Conservation (phyloP, 2,329 filamentous ascomycete species). For the Mycosphaerella sp. region DNA sequence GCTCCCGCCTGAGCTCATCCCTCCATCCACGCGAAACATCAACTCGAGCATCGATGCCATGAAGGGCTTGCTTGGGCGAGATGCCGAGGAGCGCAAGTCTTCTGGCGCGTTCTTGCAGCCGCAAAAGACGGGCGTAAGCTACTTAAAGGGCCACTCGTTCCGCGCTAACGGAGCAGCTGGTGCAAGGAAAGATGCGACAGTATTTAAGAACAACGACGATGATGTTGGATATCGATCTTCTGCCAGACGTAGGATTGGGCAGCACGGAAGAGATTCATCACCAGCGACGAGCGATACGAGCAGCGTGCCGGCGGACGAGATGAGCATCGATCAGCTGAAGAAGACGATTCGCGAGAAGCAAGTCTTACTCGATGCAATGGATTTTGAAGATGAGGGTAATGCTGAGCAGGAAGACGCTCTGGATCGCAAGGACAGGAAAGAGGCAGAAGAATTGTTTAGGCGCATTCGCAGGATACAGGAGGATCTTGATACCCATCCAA, state of each 20-base stretch:
- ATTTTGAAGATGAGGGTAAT: slow-evolving; percentile 87
- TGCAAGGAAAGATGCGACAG: slow-evolving; percentile 83
- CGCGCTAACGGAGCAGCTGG: slow-evolving; percentile 50
- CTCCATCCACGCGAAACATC: slow-evolving; percentile 88
- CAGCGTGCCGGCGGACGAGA: slow-evolving; percentile 65
- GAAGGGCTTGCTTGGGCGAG: slow-evolving; percentile 80
- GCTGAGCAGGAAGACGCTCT: slow-evolving; percentile 87
- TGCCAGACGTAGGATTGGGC: slow-evolving; percentile 74
- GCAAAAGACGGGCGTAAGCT: slow-evolving; percentile 96
- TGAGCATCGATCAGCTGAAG: slow-evolving; percentile 76
- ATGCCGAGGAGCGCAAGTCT: slow-evolving; percentile 82
- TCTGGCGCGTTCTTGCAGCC: slow-evolving; percentile 85
- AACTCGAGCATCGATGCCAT: slow-evolving; percentile 88
- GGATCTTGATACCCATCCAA: slow-evolving; percentile 87
- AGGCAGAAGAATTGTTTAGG: slow-evolving; percentile 89
- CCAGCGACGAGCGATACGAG: slow-evolving; percentile 59
- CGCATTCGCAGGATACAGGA: slow-evolving; percentile 87
- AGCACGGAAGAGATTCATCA: slow-evolving; percentile 64
- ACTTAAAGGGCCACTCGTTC: slow-evolving; percentile 93
- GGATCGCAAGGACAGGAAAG: slow-evolving; percentile 81
- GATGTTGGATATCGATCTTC: slow-evolving; percentile 83
- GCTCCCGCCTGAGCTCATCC: slow-evolving; percentile 84
- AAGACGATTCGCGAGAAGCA: slow-evolving; percentile 95
- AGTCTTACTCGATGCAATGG: slow-evolving; percentile 88
- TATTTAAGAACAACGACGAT: slow-evolving; percentile 93